Base-by-base conservation (phyloP, 2,329 filamentous ascomycete genomes). In the Aspergillus felis region DNA sequence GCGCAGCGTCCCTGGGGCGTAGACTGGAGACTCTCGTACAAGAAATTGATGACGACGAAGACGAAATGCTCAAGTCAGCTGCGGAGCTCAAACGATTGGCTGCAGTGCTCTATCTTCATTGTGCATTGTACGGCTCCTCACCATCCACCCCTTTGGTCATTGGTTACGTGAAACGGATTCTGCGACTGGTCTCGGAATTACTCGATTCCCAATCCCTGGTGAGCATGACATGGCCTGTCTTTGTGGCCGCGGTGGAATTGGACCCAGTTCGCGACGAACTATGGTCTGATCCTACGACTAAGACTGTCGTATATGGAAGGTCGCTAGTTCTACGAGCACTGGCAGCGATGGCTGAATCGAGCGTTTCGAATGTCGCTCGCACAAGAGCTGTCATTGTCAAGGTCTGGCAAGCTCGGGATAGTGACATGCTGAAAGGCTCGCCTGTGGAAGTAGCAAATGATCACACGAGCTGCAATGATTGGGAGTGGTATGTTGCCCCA, bases 321-420 rank as follows among this genome's bases (percentile, higher is more conserved):
- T 68, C 71, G 4, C 68, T 78, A 14, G 72, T 79, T 2, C 59
- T 80, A 12, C 71, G 71, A 25, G 71, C 74, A 9, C 60, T 79
- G n/a, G 68, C 74, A 3, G 68, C 69, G 1, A 75, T 81, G 70
- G 68, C 72, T 0, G 70, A 74, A 24, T 74, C 70, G 0, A 78
- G 77, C 1, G 66, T 80, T 0, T 69, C 70, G 2, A 81, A 81
- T 49, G 71, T 81, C 6, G 70, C 74, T 9, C 72, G 77, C 22
- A 80, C 77, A 7, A 68, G 76, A 10, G 74, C 76, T 0, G 79
- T 81, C 3, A 79, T 81, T 53, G 70, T 75, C 9, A 79, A 77
- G 48, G 72, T 81, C 10, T 81, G 79, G 79, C 74, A 76, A 55
- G 73, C 73, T 47, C 71, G 79, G 24, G 78, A 81, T 52, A 59